phyloP scores from a whole-genome alignment of 2,329 filamentous ascomycete genomes.

The Torrubiella hemipterigena region DNA sequence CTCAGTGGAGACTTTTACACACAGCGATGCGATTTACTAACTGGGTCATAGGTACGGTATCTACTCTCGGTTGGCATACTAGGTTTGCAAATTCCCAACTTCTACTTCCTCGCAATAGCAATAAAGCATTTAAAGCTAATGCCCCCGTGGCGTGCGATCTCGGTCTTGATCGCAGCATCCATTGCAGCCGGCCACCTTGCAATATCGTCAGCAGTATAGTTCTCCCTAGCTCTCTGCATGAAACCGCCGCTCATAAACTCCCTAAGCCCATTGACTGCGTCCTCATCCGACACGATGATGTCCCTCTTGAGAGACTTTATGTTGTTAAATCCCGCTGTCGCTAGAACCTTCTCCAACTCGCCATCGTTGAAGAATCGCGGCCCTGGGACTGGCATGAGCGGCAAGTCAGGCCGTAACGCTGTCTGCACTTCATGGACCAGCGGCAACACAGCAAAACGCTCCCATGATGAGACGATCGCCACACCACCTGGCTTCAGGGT shows the following conservation, averaged over 20 bases:
- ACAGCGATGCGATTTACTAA: no score
- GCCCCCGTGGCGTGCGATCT: conserved; percentile 10
- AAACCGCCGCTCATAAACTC: conserved; percentile 12
- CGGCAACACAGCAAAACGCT: conserved; percentile 12
- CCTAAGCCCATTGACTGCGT: conserved; percentile 10
- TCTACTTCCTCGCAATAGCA: conserved; percentile 12
- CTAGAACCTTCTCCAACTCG: conserved; percentile 9
- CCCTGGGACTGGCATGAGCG: conserved; percentile 12
- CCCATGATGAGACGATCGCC: conserved; percentile 13
- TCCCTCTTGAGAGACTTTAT: conserved; percentile 6
- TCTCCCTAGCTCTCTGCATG: conserved; percentile 10
- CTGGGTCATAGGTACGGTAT: no score
- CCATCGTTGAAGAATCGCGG: conserved; percentile 14
- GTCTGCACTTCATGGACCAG: conserved; percentile 16
- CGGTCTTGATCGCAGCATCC: conserved; percentile 9
- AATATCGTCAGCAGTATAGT: conserved; percentile 12
- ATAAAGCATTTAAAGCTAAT: conserved; percentile 12
- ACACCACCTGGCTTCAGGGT: conserved; percentile 16
- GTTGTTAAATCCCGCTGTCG: conserved; percentile 13
- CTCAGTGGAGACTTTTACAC: no score
- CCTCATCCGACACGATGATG: conserved; percentile 8
- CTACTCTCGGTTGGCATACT: no score
- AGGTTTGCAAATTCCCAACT: no score
- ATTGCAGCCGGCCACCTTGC: conserved; percentile 12
- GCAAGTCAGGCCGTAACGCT: conserved; percentile 14